Percentiles rank a stretch among this genome's conserved stretches.
phyloP scores from a whole-genome alignment of 2,329 filamentous ascomycete species.

The Calonectria ilicicola region DNA sequence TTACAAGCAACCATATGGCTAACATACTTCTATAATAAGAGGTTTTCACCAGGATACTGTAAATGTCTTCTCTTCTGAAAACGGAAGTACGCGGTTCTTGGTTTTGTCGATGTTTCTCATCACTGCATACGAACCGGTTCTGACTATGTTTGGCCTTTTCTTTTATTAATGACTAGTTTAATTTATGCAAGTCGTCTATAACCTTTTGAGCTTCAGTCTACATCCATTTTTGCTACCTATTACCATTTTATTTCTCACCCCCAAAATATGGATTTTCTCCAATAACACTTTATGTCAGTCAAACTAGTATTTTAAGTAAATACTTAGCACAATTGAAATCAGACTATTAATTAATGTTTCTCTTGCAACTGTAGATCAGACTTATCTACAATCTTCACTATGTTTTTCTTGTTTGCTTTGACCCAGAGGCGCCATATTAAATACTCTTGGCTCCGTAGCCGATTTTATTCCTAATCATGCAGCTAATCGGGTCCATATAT shows the following conservation, averaged over 20 bases:
- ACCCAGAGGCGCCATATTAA: background rate
- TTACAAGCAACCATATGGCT: background rate
- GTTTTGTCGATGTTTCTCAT: background rate
- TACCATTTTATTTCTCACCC: background rate
- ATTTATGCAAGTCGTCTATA: background rate
- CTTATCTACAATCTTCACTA: background rate
- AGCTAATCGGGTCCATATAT: background rate
- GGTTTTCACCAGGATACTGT: background rate
- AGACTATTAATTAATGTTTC: background rate
- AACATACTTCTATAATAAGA: background rate
- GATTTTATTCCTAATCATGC: background rate
- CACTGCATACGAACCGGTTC: background rate
- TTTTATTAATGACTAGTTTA: background rate
- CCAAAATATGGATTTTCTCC: background rate
- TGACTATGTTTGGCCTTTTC: background rate
- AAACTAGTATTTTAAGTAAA: background rate
- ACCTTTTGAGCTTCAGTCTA: background rate
- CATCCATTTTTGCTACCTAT: background rate
- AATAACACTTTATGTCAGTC: background rate
- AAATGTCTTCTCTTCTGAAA: background rate
- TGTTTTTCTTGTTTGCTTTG: background rate
- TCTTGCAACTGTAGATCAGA: background rate
- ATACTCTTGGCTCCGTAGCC: background rate
- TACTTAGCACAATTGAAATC: background rate
- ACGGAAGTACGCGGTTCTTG: background rate